A percentile compares a stretch with the other conserved stretches of the same genome.
Conservation (phyloP, 768 basidiomycete genomes). For the Pleurotus citrinopileatus region DNA sequence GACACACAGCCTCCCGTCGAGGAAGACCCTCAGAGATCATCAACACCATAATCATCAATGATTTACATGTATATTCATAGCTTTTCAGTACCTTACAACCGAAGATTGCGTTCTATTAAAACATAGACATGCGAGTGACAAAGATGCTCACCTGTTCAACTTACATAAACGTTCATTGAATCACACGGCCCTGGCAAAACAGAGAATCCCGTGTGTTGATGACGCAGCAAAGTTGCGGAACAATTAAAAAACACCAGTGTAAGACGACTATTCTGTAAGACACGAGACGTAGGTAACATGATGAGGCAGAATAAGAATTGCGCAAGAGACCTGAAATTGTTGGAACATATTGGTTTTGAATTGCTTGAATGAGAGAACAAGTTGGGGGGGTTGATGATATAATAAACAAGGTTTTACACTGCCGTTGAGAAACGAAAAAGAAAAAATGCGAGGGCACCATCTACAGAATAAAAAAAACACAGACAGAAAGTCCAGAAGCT, state of each 20-base stretch:
- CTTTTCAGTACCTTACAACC: background rate
- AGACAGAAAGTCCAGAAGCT: slow-evolving; percentile 1
- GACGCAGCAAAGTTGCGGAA: background rate
- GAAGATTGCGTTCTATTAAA: slow-evolving; percentile 2
- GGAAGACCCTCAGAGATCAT: slow-evolving; percentile 1
- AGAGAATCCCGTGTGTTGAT: no score
- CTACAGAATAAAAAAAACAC: slow-evolving; percentile 2
- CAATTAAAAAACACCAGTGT: slow-evolving; percentile 12
- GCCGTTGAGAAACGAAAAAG: background rate
- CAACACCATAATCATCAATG: background rate
- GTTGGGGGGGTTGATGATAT: background rate
- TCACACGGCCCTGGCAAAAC: no score
- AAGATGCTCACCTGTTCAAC: background rate
- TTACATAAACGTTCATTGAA: background rate
- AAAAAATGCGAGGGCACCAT: background rate
- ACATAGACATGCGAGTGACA: background rate
- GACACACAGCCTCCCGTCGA: slow-evolving; percentile 13
- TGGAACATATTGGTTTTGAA: slow-evolving; percentile 10
- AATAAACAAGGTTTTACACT: slow-evolving; percentile 12
- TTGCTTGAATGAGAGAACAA: slow-evolving; percentile 1
- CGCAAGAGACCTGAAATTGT: background rate
- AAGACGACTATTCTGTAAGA: background rate
- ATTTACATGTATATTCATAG: background rate
- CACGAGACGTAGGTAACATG: background rate
- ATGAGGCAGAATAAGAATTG: background rate